phyloP scores from a whole-genome alignment of 139 green algal species.

The Picochlorum costavermella region DNA sequence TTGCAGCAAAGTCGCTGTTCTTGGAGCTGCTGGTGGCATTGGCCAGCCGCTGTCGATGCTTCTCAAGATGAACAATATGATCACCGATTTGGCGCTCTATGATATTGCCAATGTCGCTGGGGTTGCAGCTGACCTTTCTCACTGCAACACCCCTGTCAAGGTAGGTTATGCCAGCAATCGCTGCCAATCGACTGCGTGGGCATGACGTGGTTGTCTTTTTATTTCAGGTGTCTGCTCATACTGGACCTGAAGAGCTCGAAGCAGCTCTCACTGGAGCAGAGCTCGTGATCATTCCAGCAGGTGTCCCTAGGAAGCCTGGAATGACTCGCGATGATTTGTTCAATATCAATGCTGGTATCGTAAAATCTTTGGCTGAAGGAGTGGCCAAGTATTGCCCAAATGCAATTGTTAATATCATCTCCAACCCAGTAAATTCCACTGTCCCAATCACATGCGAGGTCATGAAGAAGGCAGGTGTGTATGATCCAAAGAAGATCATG shows the following conservation, averaged over 20 bases:
- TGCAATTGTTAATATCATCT: constrained; percentile 69
- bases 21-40: constrained; percentile 94
- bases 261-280: constrained; percentile 71
- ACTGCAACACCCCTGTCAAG: constrained; percentile 80
- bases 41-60: constrained; percentile 91
- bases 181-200: neutral
- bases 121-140: constrained; percentile 86
- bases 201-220: constrained; percentile 1
- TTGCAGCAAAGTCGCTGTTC: constrained; percentile 82
- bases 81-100: constrained; percentile 78
- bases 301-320: constrained; percentile 91
- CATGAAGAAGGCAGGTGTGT: constrained; percentile 72
- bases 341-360: constrained; percentile 98
- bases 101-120: constrained; percentile 82
- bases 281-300: constrained; percentile 93
- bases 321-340: constrained; percentile 99
- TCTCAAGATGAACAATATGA: constrained; percentile 68
- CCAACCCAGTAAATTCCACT: constrained; percentile 98
- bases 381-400: constrained; percentile 65
- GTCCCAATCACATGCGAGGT: constrained; percentile 94
- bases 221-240: constrained; percentile 54
- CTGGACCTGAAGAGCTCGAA: constrained; percentile 68
- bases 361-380: constrained; percentile 73
- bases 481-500: constrained; percentile 51
- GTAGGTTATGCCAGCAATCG: constrained; percentile 19